Percentiles rank a stretch among this genome's conserved stretches.
These are phyloP conservation scores for Mycena epipterygia DNA, from an alignment of 768 basidiomycete species.

Conservation along the genomic window DNA sequence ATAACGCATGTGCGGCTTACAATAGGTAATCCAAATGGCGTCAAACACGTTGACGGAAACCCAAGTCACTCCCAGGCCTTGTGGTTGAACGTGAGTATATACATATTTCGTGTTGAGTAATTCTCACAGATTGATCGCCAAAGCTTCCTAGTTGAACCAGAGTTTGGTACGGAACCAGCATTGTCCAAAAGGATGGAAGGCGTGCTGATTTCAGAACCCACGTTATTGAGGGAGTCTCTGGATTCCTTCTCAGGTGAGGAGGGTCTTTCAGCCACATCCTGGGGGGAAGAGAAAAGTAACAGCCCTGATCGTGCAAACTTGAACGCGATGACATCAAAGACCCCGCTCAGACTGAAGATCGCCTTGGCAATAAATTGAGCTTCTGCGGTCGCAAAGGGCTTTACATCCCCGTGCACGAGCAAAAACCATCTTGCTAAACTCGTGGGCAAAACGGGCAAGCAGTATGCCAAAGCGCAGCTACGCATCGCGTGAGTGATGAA, in stretches of 20 bases:
- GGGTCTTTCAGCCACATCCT: background rate
- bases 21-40: slow-evolving; percentile 9
- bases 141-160: background rate
- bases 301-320: slow-evolving; percentile 15
- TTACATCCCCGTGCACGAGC: slow-evolving; percentile 17
- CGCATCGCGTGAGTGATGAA: background rate
- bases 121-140: background rate
- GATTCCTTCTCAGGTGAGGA: no score
- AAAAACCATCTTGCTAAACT: slow-evolving; percentile 23
- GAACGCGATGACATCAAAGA: slow-evolving; percentile 18
- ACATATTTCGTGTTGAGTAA: no score
- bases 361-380: slow-evolving; percentile 21
- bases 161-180: no score
- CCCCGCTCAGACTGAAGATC: slow-evolving; percentile 28
- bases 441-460: slow-evolving; percentile 24
- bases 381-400: slow-evolving; percentile 22
- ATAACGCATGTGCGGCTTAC: no score
- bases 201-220: background rate
- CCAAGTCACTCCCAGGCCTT: background rate
- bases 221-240: background rate
- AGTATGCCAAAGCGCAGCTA: slow-evolving; percentile 29
- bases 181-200: background rate
- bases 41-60: background rate
- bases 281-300: slow-evolving; percentile 1
- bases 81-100: no score